Evolutionary conservation across 345 rosid genomes (phyloP), one percentile per base, ranked within the genome.

Genomic region (Salix dunnii): DNA sequence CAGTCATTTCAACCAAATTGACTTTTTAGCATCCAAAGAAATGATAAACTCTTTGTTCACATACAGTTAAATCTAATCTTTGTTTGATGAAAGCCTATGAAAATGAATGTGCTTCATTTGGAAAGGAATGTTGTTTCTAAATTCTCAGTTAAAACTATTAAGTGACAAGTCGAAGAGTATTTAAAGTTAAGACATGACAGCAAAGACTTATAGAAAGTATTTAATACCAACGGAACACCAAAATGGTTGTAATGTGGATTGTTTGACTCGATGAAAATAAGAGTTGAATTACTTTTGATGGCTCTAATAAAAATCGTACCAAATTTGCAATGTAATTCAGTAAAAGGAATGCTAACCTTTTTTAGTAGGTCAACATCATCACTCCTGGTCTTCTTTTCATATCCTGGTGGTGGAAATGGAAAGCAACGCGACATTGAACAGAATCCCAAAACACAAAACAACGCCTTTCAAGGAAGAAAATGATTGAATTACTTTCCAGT

Each of bases 401-500:
- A 96, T 85, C 99, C 99, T 66, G 97, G 94, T 27, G 98, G 99
- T 27, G 97, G 97, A 81, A 96, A 93, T 11, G 98, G 97, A 84
- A 96, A 96, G 92, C 99, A 93, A 86, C 98, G 99, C 89, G 99
- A 96, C 99, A 96, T 96, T 83, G 87, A 91, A 85, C 77, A 75
- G 49, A 21, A 63, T 67, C 82, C 78, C 43, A 67, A 66, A 81
- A 75, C 63, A 58, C 68, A 28, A 70, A 31, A 81, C 51, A 81
- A 87, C 75, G 74, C 73, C 79, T 79, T 72, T 82, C 80, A 38
- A 74, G 84, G 76, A 33, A 82, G 60, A 78, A 82, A 78, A 76
- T 55, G 73, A 78, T 71, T 74, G 85, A 55, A 53, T 81, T 82
- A 88, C 66, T 77, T 71, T 74, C 79, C 79, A 10, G 77, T 35